phyloP scores from a whole-genome alignment of 2,329 filamentous ascomycete genomes.

The Colletotrichum liaoningense region DNA sequence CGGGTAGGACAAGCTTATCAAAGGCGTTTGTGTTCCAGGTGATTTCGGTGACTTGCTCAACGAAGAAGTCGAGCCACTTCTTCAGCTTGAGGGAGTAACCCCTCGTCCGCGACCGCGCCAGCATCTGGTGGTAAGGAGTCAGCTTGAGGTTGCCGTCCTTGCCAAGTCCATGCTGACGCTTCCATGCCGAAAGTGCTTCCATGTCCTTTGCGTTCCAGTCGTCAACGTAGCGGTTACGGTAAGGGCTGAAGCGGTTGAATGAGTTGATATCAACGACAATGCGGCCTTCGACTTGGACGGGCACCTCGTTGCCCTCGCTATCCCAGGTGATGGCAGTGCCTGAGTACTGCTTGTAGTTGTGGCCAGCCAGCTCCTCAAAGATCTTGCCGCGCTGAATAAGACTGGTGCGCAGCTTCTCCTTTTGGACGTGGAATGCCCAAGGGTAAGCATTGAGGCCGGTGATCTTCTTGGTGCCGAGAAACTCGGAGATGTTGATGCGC shows the following conservation, averaged over 20 bases:
- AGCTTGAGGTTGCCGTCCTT: conserved; percentile 41
- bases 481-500: conserved; percentile 51
- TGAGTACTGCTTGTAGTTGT: conserved; percentile 60
- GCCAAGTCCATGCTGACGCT: conserved; percentile 39
- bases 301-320: conserved; percentile 43
- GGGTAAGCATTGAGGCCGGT: conserved; percentile 57
- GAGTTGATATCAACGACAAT: conserved; percentile 52
- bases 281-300: conserved; percentile 45
- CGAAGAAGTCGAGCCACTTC: conserved; percentile 61
- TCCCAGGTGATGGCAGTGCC: conserved; percentile 52
- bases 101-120: conserved; percentile 46
- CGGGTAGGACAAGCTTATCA: conserved; percentile 58
- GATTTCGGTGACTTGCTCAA: conserved; percentile 57
- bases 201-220: conserved; percentile 48
- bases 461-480: conserved; percentile 57
- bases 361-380: conserved; percentile 58
- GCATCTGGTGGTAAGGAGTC: conserved; percentile 48
- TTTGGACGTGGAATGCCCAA: conserved; percentile 54
- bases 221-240: conserved; percentile 41
- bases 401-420: conserved; percentile 45
- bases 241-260: conserved; percentile 50
- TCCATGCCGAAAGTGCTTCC: conserved; percentile 42
- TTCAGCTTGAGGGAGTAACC: conserved; percentile 62
- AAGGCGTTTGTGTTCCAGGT: conserved; percentile 62
- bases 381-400: conserved; percentile 54